Evolutionary conservation across 176 grass and related monocot genomes (phyloP).

Genomic region (Bonia amplexicaulis): DNA sequence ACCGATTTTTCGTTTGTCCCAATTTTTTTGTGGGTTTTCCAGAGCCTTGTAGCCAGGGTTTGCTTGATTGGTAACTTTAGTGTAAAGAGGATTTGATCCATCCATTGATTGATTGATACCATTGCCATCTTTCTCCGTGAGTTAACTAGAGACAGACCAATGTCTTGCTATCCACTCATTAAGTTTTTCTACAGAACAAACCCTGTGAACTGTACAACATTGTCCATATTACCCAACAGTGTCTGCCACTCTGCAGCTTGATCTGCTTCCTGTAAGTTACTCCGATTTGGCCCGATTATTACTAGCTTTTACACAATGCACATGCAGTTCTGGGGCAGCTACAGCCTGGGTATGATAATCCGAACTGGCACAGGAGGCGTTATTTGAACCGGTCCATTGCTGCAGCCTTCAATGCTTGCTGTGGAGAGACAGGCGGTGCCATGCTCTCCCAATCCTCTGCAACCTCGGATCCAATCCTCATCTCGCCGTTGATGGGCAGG

Average conservation of each 20-base stretch:
- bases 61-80: conserved; percentile 69
- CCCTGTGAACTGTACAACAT: not conserved
- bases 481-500: not conserved
- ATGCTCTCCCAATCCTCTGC: conserved; percentile 21
- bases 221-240: not conserved
- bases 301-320: conserved; percentile 2
- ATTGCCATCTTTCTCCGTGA: conserved; percentile 16
- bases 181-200: not conserved
- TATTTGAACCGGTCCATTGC: conserved; percentile 17
- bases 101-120: conserved; percentile 75
- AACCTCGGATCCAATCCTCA: not conserved
- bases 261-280: conserved; percentile 18
- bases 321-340: conserved; percentile 24
- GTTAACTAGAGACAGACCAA: not conserved
- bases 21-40: conserved; percentile 61
- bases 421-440: conserved; percentile 22
- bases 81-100: conserved; percentile 93
- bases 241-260: not conserved
- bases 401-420: conserved; percentile 34
- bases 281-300: not conserved
- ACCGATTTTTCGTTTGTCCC: conserved; percentile 51
- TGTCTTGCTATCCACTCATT: not conserved
- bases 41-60: conserved; percentile 66
- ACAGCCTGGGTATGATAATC: not conserved
- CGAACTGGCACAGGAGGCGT: conserved; percentile 13